These are phyloP conservation scores for Aegilops tauschii DNA, from an alignment of 176 grass and related monocot species.

Conservation along the genomic window DNA sequence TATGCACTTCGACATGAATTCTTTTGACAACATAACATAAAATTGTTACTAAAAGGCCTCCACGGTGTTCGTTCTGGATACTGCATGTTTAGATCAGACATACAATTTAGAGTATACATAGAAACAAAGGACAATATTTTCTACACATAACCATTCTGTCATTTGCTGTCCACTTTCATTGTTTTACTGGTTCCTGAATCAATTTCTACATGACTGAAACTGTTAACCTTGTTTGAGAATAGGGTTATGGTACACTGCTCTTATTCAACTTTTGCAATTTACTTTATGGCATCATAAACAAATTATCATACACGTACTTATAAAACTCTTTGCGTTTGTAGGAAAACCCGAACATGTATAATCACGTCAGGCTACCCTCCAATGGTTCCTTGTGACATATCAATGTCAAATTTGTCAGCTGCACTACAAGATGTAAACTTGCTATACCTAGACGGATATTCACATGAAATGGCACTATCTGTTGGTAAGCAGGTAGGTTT, in stretches of 20 bases:
- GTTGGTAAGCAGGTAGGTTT: slow-evolving; percentile 42
- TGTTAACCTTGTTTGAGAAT: background rate
- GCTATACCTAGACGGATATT: slow-evolving; percentile 48
- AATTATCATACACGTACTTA: slow-evolving; percentile 1
- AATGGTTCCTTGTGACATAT: slow-evolving; percentile 42
- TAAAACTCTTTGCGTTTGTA: background rate
- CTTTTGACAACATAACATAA: background rate
- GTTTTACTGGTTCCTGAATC: background rate
- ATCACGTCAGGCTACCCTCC: slow-evolving; percentile 36
- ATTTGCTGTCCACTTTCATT: background rate
- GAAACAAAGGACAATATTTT: background rate
- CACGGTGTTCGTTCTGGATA: background rate
- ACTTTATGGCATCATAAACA: background rate
- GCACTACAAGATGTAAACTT: slow-evolving; percentile 43
- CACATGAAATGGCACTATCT: slow-evolving; percentile 29
- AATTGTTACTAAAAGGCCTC: background rate
- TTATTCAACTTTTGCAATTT: background rate
- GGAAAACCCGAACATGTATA: slow-evolving; percentile 57
- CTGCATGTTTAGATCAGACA: background rate
- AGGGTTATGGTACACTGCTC: background rate
- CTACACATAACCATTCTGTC: background rate
- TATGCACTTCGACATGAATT: background rate
- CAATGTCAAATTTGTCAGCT: slow-evolving; percentile 27
- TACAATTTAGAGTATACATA: background rate
- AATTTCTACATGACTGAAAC: background rate